Evolutionary conservation across 202 grass and related monocot genomes (phyloP), one percentile per base, ranked within the genome.

Genomic region (Cymbopogon flexuosus): DNA sequence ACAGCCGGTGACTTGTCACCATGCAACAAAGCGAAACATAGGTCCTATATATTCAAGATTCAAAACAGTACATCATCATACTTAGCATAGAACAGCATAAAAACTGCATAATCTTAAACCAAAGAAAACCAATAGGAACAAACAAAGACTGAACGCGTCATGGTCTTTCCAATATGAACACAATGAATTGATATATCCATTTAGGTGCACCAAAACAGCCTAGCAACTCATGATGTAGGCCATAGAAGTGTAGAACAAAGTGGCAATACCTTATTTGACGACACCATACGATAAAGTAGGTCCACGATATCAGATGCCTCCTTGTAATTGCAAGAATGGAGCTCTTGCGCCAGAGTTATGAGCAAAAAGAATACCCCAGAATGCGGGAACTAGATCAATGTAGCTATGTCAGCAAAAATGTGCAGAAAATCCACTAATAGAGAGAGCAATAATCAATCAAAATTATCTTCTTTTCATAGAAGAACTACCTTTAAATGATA

Each of bases 341-440:
- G 75, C 40, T 86, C 81, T 83, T 88, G 88, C 1, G 86, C 84
- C 76, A 97, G 81, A 84, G 51, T 90, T 69, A 97, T 10, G n/a
- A 97, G 81, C 54, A 97, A 69, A 81, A 94, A 47, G 71, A 88
- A 87, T 75, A 97, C 62, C 33, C 94, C 94, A 27, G 94, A 97
- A 87, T 97, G 94, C 39, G 86, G 80, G 74, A 89, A 94, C 92
- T 97, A 83, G n/a, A 85, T 33, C 73, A 76, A 73, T 58, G 72
- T 8, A 84, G 33, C 71, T 19, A 65, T 68, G 63, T 92, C 59
- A 90, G 82, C 12, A 31, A 72, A 84, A 82, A 40, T 27, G 63
- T 87, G 37, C 22, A n/a, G 65, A 22, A 78, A 84, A 81, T 31
- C 7, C 63, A 71, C 1, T 72, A 75, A 72, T 34, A 57, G 16